Evolutionary conservation across 2,329 filamentous ascomycete species (phyloP), one percentile per base, ranked within the genome.

Genomic region (Tolypocladium tropicale): DNA sequence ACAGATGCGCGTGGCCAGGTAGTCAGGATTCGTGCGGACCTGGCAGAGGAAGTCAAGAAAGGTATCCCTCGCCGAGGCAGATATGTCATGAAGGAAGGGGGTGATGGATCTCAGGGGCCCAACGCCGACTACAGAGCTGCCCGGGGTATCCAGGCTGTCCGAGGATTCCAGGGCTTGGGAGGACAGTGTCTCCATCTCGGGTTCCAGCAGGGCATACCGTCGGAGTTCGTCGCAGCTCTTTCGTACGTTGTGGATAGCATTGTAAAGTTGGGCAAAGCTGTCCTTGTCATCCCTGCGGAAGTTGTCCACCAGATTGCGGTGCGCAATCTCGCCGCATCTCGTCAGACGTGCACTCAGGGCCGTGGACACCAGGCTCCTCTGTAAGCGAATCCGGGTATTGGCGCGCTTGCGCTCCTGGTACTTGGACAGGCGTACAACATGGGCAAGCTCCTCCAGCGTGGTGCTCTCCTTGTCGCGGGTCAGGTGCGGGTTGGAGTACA

Each of bases 1-100:
- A 68, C 84, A 85, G 61, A 99, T 80, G 61, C 92, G 84, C 60
- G 88, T 85, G 65, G 93, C 90, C 70, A 99, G 72, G 72, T 95
- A 97, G 65, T 92, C 85, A 39, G 90, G 86, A 69, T 96, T 92
- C 60, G 88, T 91, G 63, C 93, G 85, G 60, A 96, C 81, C 70
- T 90, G 83, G 52, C 83, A 86, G 63, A 97, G 74, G 66, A 97
- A 93, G 59, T 84, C 82, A 57, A 96, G 69, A 57, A 96, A 83
- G 48, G 86, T 83, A 59, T 90, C 83, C 67, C 89, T 80, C 56
- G 90, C 84, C 59, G 87, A 84, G 56, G 83, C 77, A 53, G 91
- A 89, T 53, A 97, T 81, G 65, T 91, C 85, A 68, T 88, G 82
- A 54, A 88, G 73, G 62, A 87, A 88, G 1, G 83, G 82, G 1